phyloP scores from a whole-genome alignment of 176 grass and related monocot species.

The Elaeis guineensis region DNA sequence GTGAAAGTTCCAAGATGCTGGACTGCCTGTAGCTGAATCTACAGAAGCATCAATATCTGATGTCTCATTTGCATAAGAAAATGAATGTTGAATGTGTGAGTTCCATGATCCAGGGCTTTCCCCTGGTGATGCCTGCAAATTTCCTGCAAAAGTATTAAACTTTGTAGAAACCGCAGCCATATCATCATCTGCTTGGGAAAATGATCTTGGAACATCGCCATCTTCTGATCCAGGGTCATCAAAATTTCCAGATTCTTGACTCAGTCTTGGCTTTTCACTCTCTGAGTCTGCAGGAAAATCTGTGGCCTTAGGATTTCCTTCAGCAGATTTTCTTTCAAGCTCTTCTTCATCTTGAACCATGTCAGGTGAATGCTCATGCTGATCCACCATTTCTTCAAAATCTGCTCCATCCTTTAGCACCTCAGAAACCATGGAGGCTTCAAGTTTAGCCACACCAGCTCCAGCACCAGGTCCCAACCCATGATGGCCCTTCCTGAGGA shows the following conservation, averaged over 20 bases:
- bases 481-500: slow-evolving; percentile 55
- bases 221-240: slow-evolving; percentile 77
- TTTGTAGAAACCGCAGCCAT: slow-evolving; percentile 16
- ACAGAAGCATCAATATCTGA: slow-evolving; percentile 68
- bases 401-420: slow-evolving; percentile 29
- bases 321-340: slow-evolving; percentile 50
- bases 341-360: slow-evolving; percentile 63
- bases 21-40: slow-evolving; percentile 71
- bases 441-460: slow-evolving; percentile 26
- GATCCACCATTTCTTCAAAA: slow-evolving; percentile 46
- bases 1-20: slow-evolving; percentile 75
- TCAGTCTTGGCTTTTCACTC: slow-evolving; percentile 56
- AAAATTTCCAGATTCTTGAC: slow-evolving; percentile 50
- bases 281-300: slow-evolving; percentile 76
- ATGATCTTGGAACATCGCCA: slow-evolving; percentile 23
- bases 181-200: slow-evolving; percentile 22
- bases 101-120: slow-evolving; percentile 46
- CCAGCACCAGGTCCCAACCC: slow-evolving; percentile 13
- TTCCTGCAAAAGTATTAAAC: slow-evolving; percentile 40
- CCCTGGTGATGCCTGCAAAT: slow-evolving; percentile 31
- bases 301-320: slow-evolving; percentile 49
- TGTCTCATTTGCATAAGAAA: slow-evolving; percentile 58
- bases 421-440: slow-evolving; percentile 33
- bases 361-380: slow-evolving; percentile 38
- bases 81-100: slow-evolving; percentile 33